phyloP scores from a whole-genome alignment of 768 basidiomycete species.

The Pilatotrama ljubarskyi region DNA sequence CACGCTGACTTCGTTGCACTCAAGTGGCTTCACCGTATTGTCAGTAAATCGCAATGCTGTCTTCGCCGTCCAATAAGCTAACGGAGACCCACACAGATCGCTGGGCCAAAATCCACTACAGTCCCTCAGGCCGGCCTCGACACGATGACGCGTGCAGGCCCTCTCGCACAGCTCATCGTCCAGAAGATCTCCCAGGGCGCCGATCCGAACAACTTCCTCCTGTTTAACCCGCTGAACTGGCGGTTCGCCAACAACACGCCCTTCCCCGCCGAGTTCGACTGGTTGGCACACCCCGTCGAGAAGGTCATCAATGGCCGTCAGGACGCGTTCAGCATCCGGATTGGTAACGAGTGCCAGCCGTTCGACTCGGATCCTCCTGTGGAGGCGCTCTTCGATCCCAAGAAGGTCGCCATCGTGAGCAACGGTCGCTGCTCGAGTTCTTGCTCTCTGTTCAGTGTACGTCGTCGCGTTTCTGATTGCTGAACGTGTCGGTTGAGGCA shows the following conservation, averaged over 20 bases:
- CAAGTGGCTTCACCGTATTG: constrained; percentile 44
- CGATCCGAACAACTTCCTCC: constrained; percentile 45
- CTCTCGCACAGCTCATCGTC: constrained; percentile 52
- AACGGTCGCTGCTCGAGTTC: constrained; percentile 44
- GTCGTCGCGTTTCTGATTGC: constrained; percentile 6
- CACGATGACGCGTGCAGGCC: constrained; percentile 47
- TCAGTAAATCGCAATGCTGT: constrained; percentile 13
- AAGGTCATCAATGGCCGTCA: constrained; percentile 46
- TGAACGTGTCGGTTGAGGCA: not conserved
- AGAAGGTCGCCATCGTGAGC: constrained; percentile 53
- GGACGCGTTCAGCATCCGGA: constrained; percentile 52
- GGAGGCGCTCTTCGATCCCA: constrained; percentile 47
- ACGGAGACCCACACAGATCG: constrained; percentile 33
- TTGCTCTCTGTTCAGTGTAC: constrained; percentile 32
- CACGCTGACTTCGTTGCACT: not conserved
- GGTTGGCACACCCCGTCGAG: constrained; percentile 46
- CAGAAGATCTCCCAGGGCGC: constrained; percentile 40
- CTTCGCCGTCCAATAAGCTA: not conserved
- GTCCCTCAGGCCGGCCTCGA: constrained; percentile 57
- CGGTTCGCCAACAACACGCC: constrained; percentile 44
- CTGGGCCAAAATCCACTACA: constrained; percentile 51
- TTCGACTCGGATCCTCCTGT: constrained; percentile 40
- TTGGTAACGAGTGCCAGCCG: constrained; percentile 38
- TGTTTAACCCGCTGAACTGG: constrained; percentile 54
- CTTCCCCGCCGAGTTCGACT: constrained; percentile 44